Percentiles rank a stretch among this genome's conserved stretches.
Evolutionary conservation across 495 filamentous ascomycete species (phyloP).

Genomic region (Aspergillus nidulans): DNA sequence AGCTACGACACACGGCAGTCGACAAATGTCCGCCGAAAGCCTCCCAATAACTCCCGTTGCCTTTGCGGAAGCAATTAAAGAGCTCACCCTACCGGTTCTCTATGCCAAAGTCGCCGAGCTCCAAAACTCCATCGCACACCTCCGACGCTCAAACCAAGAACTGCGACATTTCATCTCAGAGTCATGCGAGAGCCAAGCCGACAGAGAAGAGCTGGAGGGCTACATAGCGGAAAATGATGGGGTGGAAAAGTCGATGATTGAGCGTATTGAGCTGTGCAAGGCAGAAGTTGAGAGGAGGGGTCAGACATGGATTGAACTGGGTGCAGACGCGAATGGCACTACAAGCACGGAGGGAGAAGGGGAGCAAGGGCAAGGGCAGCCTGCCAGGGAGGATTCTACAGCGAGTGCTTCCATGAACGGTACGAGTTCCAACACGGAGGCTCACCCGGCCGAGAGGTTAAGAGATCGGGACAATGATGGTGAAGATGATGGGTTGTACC

Average conservation of each 20-base stretch:
- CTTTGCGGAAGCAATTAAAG: constrained; percentile 65
- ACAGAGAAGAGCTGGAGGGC: constrained; percentile 48
- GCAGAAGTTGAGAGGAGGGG: constrained; percentile 74
- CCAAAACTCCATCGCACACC: constrained; percentile 76
- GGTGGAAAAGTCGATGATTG: constrained; percentile 69
- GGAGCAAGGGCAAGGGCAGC: neutral
- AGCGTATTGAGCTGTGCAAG: constrained; percentile 63
- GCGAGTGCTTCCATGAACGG: constrained; percentile 2
- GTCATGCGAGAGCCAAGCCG: constrained; percentile 56
- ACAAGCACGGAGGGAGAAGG: neutral
- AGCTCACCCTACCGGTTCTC: constrained; percentile 65
- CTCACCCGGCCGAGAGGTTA: neutral
- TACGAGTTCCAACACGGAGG: neutral
- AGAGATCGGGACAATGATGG: constrained; percentile 27
- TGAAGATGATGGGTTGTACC: constrained; percentile 60
- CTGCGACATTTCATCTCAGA: constrained; percentile 53
- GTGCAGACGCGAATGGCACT: constrained; percentile 22
- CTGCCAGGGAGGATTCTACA: neutral
- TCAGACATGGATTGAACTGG: constrained; percentile 59
- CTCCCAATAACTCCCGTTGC: constrained; percentile 32
- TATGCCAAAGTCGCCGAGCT: constrained; percentile 80
- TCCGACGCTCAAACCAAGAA: constrained; percentile 72
- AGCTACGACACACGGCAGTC: neutral
- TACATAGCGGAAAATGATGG: constrained; percentile 63
- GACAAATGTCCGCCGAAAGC: constrained; percentile 34